Conservation (phyloP, 495 filamentous ascomycete genomes). For the Aspergillus saccharolyticus region DNA sequence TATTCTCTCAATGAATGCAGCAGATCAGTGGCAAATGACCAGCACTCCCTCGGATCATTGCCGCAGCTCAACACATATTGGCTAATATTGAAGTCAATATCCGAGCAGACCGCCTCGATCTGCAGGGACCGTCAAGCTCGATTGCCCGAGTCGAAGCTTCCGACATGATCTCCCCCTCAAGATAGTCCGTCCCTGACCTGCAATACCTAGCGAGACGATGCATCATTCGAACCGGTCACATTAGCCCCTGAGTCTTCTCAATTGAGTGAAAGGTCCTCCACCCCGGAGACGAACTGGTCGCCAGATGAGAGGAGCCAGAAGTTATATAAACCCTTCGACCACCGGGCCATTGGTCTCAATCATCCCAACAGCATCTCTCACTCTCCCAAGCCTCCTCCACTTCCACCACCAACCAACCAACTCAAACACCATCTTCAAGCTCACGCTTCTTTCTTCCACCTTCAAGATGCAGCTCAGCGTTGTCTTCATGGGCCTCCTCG, state of each 20-base stretch:
- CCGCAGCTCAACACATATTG: background rate
- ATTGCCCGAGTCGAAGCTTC: background rate
- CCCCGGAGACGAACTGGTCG: background rate
- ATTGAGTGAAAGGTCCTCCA: background rate
- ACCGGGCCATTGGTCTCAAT: background rate
- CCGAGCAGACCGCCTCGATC: background rate
- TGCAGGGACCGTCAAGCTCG: background rate
- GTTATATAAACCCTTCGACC: background rate
- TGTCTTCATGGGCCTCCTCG: background rate
- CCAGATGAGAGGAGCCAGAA: background rate
- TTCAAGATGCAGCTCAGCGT: background rate
- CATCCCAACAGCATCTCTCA: background rate
- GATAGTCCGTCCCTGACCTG: background rate
- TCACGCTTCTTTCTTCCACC: background rate
- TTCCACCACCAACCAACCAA: background rate
- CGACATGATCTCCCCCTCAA: background rate
- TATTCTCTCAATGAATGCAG: background rate
- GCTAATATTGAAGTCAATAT: background rate
- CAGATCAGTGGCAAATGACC: background rate
- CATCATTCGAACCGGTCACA: background rate
- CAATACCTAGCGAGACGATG: background rate
- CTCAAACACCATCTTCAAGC: background rate
- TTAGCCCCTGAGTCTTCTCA: background rate
- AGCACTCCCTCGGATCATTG: background rate
- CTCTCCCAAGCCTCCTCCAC: background rate